Base-by-base conservation (phyloP, 2,329 filamentous ascomycete species). In the Mariannaea elegans region DNA sequence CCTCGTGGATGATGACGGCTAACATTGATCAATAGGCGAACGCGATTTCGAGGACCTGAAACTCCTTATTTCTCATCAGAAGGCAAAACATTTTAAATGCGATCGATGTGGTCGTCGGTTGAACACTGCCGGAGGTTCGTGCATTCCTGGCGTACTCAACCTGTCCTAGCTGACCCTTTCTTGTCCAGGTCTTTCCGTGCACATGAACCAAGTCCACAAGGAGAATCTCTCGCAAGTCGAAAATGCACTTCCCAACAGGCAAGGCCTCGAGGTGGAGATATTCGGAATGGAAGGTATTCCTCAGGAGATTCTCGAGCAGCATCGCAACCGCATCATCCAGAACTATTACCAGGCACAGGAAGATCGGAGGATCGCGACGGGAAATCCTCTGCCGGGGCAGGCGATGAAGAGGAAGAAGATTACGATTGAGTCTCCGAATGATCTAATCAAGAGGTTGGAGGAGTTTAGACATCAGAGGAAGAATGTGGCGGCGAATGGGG, bases 21-120 rank as follows among this genome's bases (percentile, higher is more conserved):
- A 70, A 65, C 32, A 16, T 57, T 39, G 7, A 27, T 52, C 16
- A 3, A 21, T 55, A 89, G 87, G 87, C 78, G 95, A 99, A 79
- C 91, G 94, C 80, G 94, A 98, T 79, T 99, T 98, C 75, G 94
- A 98, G 77, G 95, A 99, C 76, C 78, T 97, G 45, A 97, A 97
- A 82, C 93, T 98, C 69, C 88, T 99, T 65, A 96, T 97, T 69
- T 94, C 92, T 58, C 95, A 99, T 77, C 95, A 98, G 74, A 98
- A 97, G 76, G 94, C 94, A n/a, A 98, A 98, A 79, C 95, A 99
- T 78, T 98, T 97, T 84, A 97, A 97, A 78, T 99, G 95, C 80
- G 92, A 97, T 70, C 83, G 90, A 80, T 99, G 95, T 76, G 89
- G 89, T 52, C 88, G 95, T 65, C 86, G 94, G 67, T 80, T 99